A percentile compares a stretch with the other conserved stretches of the same genome.
These are phyloP conservation scores for Nigrograna mackinnonii DNA, from an alignment of 2,329 filamentous ascomycete genomes.

Conservation along the genomic window DNA sequence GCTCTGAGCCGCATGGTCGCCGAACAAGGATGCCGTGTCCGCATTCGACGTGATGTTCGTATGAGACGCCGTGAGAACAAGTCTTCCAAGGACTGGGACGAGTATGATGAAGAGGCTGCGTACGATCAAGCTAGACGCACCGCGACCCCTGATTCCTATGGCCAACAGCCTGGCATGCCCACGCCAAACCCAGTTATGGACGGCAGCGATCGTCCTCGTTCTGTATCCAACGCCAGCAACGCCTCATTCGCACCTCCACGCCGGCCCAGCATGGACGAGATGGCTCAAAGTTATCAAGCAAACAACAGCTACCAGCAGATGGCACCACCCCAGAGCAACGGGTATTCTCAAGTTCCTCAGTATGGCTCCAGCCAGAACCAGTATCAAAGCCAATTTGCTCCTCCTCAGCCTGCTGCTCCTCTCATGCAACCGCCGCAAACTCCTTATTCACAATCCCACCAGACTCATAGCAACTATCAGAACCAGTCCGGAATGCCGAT, in stretches of 20 bases:
- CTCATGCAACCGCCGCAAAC: constrained; percentile 44
- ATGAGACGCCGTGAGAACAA: constrained; percentile 85
- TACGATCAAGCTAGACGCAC: constrained; percentile 54
- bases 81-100: constrained; percentile 68
- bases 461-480: constrained; percentile 31
- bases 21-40: constrained; percentile 94
- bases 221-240: constrained; percentile 62
- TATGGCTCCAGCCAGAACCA: constrained; percentile 37
- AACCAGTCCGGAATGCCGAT: constrained; percentile 38
- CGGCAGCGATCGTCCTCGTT: constrained; percentile 58
- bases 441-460: constrained; percentile 30
- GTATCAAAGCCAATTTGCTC: constrained; percentile 37
- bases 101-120: constrained; percentile 58
- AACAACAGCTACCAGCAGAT: constrained; percentile 41
- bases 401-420: constrained; percentile 32
- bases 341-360: constrained; percentile 43
- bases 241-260: constrained; percentile 41
- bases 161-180: constrained; percentile 40
- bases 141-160: constrained; percentile 54
- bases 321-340: constrained; percentile 44
- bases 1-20: constrained; percentile 86
- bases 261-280: constrained; percentile 50
- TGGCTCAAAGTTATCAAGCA: constrained; percentile 44
- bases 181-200: constrained; percentile 31
- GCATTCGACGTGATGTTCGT: constrained; percentile 90